Conservation (phyloP, 352 stramenopile species). For the Phytophthora litchii region DNA sequence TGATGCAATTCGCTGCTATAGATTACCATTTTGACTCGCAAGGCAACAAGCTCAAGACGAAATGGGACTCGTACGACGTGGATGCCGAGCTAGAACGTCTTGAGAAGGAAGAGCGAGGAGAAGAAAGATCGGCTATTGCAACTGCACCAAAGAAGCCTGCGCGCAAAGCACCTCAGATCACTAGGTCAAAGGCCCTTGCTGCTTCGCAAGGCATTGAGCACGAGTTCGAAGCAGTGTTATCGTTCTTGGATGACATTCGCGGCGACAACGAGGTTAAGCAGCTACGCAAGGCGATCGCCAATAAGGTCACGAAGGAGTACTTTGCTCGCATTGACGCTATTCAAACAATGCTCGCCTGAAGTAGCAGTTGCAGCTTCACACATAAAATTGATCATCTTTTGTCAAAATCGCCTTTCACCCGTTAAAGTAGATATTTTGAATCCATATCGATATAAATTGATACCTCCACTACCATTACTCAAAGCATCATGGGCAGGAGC, state of each 20-base stretch:
- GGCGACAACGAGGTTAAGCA: constrained; percentile 70
- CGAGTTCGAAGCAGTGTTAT: constrained; percentile 80
- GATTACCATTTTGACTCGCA: constrained; percentile 89
- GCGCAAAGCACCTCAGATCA: constrained; percentile 21
- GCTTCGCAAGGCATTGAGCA: constrained; percentile 62
- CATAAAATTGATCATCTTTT: constrained; percentile 10
- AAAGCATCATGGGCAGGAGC: constrained; percentile 32
- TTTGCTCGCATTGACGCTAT: constrained; percentile 73
- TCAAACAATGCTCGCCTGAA: constrained; percentile 34
- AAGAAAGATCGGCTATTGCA: neutral
- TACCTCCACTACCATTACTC: neutral
- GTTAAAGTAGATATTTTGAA: neutral
- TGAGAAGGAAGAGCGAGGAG: constrained; percentile 53
- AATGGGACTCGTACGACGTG: constrained; percentile 85
- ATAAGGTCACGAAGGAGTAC: constrained; percentile 71
- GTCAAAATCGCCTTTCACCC: neutral
- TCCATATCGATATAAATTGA: constrained; percentile 1
- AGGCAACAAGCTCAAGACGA: constrained; percentile 88
- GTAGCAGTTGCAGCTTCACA: neutral
- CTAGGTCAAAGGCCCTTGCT: constrained; percentile 51
- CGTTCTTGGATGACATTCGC: constrained; percentile 76
- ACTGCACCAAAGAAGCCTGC: constrained; percentile 5
- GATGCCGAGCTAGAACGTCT: constrained; percentile 77
- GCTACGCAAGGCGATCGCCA: constrained; percentile 69
- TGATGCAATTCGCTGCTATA: constrained; percentile 23